These are phyloP conservation scores for Neonectria faginata DNA, from an alignment of 2,329 filamentous ascomycete genomes.

Conservation along the genomic window DNA sequence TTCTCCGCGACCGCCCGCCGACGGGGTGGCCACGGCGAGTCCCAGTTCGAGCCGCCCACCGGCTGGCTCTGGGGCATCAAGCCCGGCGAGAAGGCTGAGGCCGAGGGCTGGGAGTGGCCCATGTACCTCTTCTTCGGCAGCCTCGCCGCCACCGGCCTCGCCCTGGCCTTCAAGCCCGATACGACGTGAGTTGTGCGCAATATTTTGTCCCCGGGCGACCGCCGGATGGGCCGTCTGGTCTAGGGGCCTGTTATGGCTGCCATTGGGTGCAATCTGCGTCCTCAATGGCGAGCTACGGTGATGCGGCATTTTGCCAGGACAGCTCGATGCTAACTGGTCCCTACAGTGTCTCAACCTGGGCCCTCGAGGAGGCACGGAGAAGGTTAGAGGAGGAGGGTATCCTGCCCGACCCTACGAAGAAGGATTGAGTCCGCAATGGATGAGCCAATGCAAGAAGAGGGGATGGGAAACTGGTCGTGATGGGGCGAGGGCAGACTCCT, in stretches of 20 bases:
- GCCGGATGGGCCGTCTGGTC: neutral
- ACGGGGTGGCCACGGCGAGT: constrained; percentile 63
- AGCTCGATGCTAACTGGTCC: constrained; percentile 43
- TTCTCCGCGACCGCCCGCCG: constrained; percentile 61
- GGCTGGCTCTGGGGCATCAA: constrained; percentile 96
- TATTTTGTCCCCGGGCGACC: constrained; percentile 22
- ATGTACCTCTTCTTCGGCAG: constrained; percentile 88
- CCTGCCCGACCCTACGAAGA: constrained; percentile 79
- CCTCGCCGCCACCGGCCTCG: constrained; percentile 78
- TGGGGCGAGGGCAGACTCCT: constrained; percentile 24
- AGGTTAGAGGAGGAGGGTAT: constrained; percentile 97
- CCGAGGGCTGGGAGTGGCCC: constrained; percentile 94
- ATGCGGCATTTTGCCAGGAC: constrained; percentile 44
- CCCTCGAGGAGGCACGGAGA: constrained; percentile 94
- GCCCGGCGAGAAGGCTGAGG: constrained; percentile 94
- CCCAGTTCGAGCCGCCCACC: constrained; percentile 87
- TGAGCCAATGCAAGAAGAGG: constrained; percentile 29
- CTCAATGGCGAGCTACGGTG: constrained; percentile 22
- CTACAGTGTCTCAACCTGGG: constrained; percentile 97
- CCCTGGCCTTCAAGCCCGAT: constrained; percentile 97
- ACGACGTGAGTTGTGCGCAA: constrained; percentile 81
- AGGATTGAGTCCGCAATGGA: constrained; percentile 50
- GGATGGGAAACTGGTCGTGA: constrained; percentile 29
- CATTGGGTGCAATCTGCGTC: constrained; percentile 9
- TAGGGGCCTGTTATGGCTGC: constrained; percentile 1